These are phyloP conservation scores for Cicer cuneatum DNA, from an alignment of 306 rosid genomes.

Conservation along the genomic window DNA sequence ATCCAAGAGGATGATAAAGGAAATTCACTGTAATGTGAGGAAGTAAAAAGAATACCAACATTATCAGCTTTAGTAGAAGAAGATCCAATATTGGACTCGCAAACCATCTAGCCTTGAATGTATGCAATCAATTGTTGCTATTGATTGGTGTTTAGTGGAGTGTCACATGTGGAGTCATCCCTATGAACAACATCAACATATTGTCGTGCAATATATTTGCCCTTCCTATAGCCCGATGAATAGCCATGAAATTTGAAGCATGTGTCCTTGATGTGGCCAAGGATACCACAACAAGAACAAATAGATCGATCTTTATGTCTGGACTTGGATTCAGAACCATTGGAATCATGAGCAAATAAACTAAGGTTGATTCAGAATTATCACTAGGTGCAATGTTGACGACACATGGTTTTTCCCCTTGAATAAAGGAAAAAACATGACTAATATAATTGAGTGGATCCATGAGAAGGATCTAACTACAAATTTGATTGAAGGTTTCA, in stretches of 20 bases:
- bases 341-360: background rate
- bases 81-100: background rate
- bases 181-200: background rate
- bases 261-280: background rate
- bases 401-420: background rate
- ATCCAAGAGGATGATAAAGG: background rate
- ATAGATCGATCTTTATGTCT: background rate
- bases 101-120: background rate
- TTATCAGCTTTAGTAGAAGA: background rate
- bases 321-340: background rate
- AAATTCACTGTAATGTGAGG: background rate
- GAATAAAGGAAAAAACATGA: background rate
- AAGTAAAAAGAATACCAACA: background rate
- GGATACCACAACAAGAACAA: background rate
- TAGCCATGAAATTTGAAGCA: background rate
- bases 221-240: background rate
- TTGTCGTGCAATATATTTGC: background rate
- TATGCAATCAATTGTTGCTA: background rate
- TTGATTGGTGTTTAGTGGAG: background rate
- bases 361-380: background rate
- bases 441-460: background rate
- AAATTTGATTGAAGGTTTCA: background rate
- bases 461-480: background rate
- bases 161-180: background rate
- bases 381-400: background rate